phyloP scores from a whole-genome alignment of 306 rosid genomes.

The Rosa multiflora region DNA sequence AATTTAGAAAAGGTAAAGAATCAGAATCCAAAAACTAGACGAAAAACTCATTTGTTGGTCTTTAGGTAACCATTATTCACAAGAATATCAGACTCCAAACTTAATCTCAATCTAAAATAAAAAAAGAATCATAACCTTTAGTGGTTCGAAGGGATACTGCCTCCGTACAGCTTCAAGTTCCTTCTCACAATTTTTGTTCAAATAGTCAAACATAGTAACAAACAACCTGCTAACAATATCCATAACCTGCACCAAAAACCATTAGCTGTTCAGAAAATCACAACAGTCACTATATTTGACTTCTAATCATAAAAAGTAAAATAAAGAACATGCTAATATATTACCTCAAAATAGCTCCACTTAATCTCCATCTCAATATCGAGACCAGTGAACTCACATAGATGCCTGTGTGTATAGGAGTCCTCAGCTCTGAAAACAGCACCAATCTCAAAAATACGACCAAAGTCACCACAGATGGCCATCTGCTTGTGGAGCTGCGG shows the following conservation, averaged over 20 bases:
- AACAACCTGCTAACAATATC: conserved; percentile 69
- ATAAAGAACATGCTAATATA: not conserved
- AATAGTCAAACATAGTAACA: conserved; percentile 65
- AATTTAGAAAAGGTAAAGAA: no score
- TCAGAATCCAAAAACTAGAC: no score
- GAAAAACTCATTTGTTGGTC: no score
- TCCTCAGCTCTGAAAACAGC: conserved; percentile 90
- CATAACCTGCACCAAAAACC: conserved; percentile 67
- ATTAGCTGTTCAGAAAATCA: conserved; percentile 16
- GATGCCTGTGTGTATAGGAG: conserved; percentile 85
- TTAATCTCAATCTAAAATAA: no score
- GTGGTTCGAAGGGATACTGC: no score
- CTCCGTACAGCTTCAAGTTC: no score
- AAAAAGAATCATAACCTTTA: no score
- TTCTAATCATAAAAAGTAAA: conserved; percentile 1
- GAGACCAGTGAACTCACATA: conserved; percentile 93
- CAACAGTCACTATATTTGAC: conserved; percentile 15
- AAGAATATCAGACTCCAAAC: no score
- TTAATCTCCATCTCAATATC: conserved; percentile 94
- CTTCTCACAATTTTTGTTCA: no score
- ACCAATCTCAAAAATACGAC: conserved; percentile 90
- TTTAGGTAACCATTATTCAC: no score
- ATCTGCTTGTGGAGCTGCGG: conserved; percentile 98
- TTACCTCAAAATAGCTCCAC: conserved; percentile 79
- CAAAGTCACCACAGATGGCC: conserved; percentile 80